Percentiles rank a stretch among this genome's conserved stretches.
phyloP scores from a whole-genome alignment of 495 filamentous ascomycete species.

The Penicillium turbatum region DNA sequence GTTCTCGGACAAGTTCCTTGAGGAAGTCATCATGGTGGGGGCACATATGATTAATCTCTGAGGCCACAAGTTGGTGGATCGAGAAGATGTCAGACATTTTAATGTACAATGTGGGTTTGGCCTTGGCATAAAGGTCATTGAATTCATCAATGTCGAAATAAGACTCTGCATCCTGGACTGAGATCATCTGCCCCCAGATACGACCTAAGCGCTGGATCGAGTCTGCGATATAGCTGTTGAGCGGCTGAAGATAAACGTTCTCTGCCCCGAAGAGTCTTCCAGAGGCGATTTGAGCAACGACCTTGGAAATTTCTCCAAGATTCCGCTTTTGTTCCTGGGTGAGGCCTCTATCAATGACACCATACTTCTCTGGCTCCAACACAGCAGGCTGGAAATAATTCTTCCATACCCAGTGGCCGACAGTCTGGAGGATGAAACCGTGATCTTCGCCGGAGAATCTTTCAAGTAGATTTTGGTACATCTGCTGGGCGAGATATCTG shows the following conservation, averaged over 20 bases:
- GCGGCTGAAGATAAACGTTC: slow-evolving; percentile 89
- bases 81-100: slow-evolving; percentile 98
- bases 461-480: slow-evolving; percentile 68
- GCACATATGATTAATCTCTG: slow-evolving; percentile 71
- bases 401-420: slow-evolving; percentile 87
- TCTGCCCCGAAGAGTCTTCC: slow-evolving; percentile 88
- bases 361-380: slow-evolving; percentile 79
- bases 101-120: slow-evolving; percentile 94
- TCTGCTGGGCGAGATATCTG: slow-evolving; percentile 82
- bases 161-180: slow-evolving; percentile 76
- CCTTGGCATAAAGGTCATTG: slow-evolving; percentile 93
- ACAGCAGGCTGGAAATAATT: slow-evolving; percentile 90
- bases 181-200: slow-evolving; percentile 72
- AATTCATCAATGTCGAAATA: slow-evolving; percentile 98
- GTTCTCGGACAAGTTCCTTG: slow-evolving; percentile 84
- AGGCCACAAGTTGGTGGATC: slow-evolving; percentile 82
- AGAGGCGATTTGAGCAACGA: slow-evolving; percentile 78
- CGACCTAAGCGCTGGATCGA: slow-evolving; percentile 75
- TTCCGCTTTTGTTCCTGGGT: slow-evolving; percentile 93
- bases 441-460: slow-evolving; percentile 78
- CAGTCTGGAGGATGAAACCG: slow-evolving; percentile 72
- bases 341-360: slow-evolving; percentile 80
- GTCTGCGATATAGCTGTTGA: slow-evolving; percentile 85
- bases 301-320: slow-evolving; percentile 83
- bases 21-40: slow-evolving; percentile 80